Base-by-base conservation (phyloP, 345 rosid genomes). In the Cardamine occulta region DNA sequence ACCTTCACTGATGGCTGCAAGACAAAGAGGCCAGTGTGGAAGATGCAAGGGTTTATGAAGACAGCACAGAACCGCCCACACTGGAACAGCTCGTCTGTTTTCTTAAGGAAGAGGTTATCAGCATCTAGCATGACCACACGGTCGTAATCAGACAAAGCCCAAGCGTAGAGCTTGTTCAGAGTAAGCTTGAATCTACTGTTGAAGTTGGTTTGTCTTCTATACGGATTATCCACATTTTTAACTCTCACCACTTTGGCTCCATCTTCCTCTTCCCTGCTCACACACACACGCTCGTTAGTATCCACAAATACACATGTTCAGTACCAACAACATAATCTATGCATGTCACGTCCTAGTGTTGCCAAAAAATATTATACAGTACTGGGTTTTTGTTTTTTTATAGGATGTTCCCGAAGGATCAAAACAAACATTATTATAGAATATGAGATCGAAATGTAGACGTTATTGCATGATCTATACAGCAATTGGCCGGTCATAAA, bases 1-100 rank as follows among this genome's bases (percentile, higher is more conserved):
- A 91, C 96, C 17, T 55, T 78, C 65, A 47, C 37, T 17, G 99
- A 92, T 35, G 99, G 99, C 82, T 93, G 82, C 77, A 94, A 76
- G 40, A 92, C 99, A 0, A 95, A 95, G 67, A 95, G 97, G 28
- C 99, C 99, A 6, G 99, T 95, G 66, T 95, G 99, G 86, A 95
- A 95, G 80, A 95, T 86, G 78, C 99, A 92, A 66, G 99, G 99
- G 67, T 94, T 94, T 81, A 94, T 94, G 74, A 94, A 94, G 60
- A 85, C 98, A 0, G 98, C 97, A 79, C 98, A 94, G 81, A 94
- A 94, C 57, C 85, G 86, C 1, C 98, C 98, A 51, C 98, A 94
- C 65, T 87, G 99, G 88, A 95, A 95, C 62, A 95, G 75, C 82
- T 95, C 99, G 37, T 95, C 99, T 1, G 97, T n/a, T 18, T 92